Conservation (phyloP, 305 asterid genomes). For the Solanum aculeatissimum region DNA sequence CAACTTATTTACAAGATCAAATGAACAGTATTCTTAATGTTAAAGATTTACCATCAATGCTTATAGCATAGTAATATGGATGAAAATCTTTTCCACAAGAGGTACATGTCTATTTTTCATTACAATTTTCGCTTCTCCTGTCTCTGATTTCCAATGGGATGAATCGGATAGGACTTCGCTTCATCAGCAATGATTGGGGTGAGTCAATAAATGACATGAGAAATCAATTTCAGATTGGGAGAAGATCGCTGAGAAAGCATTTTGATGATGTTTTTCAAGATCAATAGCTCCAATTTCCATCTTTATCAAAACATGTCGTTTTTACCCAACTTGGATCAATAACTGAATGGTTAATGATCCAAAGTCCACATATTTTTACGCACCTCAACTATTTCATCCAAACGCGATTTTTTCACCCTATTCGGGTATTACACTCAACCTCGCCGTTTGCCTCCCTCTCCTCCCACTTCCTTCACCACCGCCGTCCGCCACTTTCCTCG, state of each 20-base stretch:
- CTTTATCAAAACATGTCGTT: neutral
- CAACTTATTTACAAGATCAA: neutral
- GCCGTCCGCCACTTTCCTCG: neutral
- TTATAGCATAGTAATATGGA: neutral
- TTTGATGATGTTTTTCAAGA: neutral
- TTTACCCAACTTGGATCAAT: neutral
- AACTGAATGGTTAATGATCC: neutral
- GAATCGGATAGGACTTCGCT: neutral
- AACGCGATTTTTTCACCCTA: neutral
- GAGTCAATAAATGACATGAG: neutral
- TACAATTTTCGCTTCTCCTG: neutral
- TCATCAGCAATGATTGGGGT: neutral
- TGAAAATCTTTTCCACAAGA: neutral
- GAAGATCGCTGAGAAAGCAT: neutral
- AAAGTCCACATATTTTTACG: neutral
- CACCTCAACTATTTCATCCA: neutral
- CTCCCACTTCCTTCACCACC: neutral
- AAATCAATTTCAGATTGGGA: neutral
- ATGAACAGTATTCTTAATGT: neutral
- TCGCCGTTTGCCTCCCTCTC: conserved; percentile 5
- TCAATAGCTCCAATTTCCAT: neutral
- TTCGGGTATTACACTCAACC: conserved; percentile 22
- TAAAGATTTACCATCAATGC: neutral
- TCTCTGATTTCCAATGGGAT: neutral
- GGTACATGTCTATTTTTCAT: neutral